A percentile compares a stretch with the other conserved stretches of the same genome.
Conservation (phyloP, 345 rosid species). For the Schrenkiella parvula region DNA sequence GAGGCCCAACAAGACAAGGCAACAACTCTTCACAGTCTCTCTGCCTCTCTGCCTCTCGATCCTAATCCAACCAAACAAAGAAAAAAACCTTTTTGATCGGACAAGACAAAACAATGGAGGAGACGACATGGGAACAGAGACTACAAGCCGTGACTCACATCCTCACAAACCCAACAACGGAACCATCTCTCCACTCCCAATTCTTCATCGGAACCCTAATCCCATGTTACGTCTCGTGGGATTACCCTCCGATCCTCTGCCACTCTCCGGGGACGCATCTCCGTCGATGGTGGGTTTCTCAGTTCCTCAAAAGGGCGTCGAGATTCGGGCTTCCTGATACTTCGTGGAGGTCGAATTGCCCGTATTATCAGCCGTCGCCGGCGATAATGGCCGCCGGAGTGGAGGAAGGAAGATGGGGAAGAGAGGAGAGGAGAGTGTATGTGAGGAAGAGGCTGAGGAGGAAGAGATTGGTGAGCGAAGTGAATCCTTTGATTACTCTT, state of each 20-base stretch:
- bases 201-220: slow-evolving; percentile 27
- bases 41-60: slow-evolving; percentile 1
- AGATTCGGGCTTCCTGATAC: slow-evolving; percentile 52
- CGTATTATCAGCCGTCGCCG: slow-evolving; percentile 75
- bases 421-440: slow-evolving; percentile 47
- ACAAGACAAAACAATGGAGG: slow-evolving; percentile 11
- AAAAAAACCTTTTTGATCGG: neutral
- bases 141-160: slow-evolving; percentile 32
- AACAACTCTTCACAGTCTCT: neutral
- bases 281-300: slow-evolving; percentile 50
- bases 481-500: slow-evolving; percentile 55
- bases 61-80: neutral
- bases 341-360: slow-evolving; percentile 78
- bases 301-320: slow-evolving; percentile 50
- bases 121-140: slow-evolving; percentile 35
- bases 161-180: slow-evolving; percentile 31
- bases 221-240: slow-evolving; percentile 53
- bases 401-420: slow-evolving; percentile 72
- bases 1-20: neutral
- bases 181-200: slow-evolving; percentile 32
- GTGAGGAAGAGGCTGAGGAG: slow-evolving; percentile 56
- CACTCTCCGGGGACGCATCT: slow-evolving; percentile 19
- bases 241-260: slow-evolving; percentile 69
- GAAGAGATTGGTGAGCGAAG: slow-evolving; percentile 37
- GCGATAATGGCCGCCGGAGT: slow-evolving; percentile 55